Conservation (phyloP, 768 basidiomycete species). For the Tulasnella sp. region DNA sequence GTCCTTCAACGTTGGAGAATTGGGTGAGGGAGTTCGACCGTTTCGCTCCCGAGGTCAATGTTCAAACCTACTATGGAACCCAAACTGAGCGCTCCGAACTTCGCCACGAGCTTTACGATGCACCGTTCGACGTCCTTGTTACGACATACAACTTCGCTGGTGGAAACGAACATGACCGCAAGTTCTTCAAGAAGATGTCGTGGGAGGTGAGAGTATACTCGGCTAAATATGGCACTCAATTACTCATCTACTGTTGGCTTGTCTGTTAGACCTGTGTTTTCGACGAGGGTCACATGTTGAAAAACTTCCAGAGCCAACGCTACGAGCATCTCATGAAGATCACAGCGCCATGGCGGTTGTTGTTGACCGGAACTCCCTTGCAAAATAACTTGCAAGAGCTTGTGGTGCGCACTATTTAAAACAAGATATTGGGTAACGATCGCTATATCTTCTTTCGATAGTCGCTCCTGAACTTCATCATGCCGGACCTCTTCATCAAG, state of each 20-base stretch:
- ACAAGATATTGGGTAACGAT: neutral
- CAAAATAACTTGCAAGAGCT: constrained; percentile 89
- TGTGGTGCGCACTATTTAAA: constrained; percentile 53
- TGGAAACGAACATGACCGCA: constrained; percentile 79
- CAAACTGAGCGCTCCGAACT: constrained; percentile 79
- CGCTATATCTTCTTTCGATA: constrained; percentile 36
- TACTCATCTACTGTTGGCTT: neutral
- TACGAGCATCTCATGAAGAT: constrained; percentile 85
- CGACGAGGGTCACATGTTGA: constrained; percentile 95
- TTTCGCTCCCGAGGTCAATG: constrained; percentile 79
- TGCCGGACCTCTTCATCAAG: constrained; percentile 81
- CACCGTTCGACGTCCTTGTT: constrained; percentile 79
- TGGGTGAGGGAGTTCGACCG: constrained; percentile 95
- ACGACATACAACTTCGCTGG: constrained; percentile 95
- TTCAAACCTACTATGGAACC: constrained; percentile 90
- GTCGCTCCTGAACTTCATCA: constrained; percentile 97
- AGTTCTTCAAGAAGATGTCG: constrained; percentile 84
- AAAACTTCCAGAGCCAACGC: constrained; percentile 96
- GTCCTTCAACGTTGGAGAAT: constrained; percentile 94
- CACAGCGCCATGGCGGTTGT: constrained; percentile 80
- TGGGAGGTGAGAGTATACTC: constrained; percentile 71
- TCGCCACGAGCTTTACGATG: constrained; percentile 57
- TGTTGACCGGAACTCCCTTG: constrained; percentile 92
- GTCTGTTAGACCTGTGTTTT: constrained; percentile 75
- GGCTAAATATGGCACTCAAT: neutral